Percentiles rank a stretch among this genome's conserved stretches.
Evolutionary conservation across 163 green algal species (phyloP).

Genomic region (Chlorella variabilis): DNA sequence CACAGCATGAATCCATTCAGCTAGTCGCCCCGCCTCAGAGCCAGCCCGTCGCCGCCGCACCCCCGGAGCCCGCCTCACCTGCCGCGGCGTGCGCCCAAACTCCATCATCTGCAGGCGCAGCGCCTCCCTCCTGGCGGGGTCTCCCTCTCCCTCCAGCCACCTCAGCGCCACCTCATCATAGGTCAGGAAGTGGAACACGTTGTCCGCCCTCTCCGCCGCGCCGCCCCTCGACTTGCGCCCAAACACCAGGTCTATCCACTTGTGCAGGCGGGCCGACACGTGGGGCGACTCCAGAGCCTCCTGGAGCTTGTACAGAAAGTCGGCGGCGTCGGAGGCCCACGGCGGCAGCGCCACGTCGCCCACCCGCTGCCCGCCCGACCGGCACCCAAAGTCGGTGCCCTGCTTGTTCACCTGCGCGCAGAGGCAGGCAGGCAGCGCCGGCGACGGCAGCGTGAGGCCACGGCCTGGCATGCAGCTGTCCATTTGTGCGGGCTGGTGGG

Average conservation of each 20-base stretch:
- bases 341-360: constrained; percentile 89
- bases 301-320: constrained; percentile 86
- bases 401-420: constrained; percentile 56
- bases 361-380: constrained; percentile 73
- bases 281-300: constrained; percentile 87
- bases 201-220: constrained; percentile 83
- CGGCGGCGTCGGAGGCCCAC: constrained; percentile 74
- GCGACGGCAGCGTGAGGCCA: too few relatives aligned
- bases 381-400: constrained; percentile 73
- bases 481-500: too few relatives aligned
- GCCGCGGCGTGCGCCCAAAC: constrained; percentile 93
- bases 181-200: constrained; percentile 88
- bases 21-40: too few relatives aligned
- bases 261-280: constrained; percentile 88
- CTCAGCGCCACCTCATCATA: constrained; percentile 57
- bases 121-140: constrained; percentile 51
- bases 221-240: constrained; percentile 82
- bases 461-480: too few relatives aligned
- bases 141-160: constrained; percentile 60
- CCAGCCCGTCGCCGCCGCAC: background rate
- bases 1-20: background rate
- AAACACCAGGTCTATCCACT: constrained; percentile 99
- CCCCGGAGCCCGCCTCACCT: constrained; percentile 88
- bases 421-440: background rate
- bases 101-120: constrained; percentile 91